phyloP scores from a whole-genome alignment of 2,329 filamentous ascomycete genomes.

The Sporothrix brasiliensis region DNA sequence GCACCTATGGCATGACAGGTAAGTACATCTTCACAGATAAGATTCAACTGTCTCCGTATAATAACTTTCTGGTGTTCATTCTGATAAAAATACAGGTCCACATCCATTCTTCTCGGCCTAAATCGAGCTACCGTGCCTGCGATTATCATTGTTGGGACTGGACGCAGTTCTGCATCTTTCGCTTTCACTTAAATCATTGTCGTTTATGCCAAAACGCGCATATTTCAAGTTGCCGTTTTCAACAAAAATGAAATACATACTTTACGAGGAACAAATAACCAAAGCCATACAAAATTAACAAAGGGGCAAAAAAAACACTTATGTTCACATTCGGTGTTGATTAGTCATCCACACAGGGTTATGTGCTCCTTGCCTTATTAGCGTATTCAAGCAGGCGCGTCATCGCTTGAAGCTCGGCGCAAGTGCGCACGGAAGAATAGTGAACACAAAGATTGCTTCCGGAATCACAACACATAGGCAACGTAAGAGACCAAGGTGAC shows the following conservation, averaged over 20 bases:
- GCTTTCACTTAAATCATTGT: no score
- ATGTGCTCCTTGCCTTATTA: neutral
- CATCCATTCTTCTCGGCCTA: constrained; percentile 19
- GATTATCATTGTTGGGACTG: neutral
- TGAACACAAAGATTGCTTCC: neutral
- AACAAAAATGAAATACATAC: neutral
- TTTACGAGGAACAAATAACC: no score
- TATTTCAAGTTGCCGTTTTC: neutral
- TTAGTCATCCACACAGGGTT: neutral
- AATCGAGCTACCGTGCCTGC: neutral
- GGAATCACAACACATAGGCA: neutral
- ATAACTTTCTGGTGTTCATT: neutral
- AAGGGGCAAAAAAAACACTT: neutral
- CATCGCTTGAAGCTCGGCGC: neutral
- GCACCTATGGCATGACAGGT: no score
- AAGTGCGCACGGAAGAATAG: neutral
- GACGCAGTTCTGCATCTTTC: no score
- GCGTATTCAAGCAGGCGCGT: neutral
- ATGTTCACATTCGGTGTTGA: neutral
- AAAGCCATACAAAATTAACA: neutral
- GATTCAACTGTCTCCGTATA: neutral
- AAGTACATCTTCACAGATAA: no score
- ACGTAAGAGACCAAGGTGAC: neutral
- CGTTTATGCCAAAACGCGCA: no score
- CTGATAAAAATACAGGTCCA: neutral